Base-by-base conservation (phyloP, 2,329 filamentous ascomycete genomes). In the Fusarium torulosum region DNA sequence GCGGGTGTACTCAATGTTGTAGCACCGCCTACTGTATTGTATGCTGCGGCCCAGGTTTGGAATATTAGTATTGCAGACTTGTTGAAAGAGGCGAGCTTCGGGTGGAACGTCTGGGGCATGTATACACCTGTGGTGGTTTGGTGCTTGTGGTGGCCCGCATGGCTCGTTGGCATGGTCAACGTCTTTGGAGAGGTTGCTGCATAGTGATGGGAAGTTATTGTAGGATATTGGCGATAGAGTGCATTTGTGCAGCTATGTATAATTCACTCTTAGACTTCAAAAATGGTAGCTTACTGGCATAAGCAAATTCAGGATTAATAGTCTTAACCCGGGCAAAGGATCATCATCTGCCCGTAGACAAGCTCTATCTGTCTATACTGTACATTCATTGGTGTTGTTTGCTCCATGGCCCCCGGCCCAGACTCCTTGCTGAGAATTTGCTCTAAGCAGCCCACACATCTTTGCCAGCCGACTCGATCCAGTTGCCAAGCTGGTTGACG, bases 71-170 rank as follows among this genome's bases (percentile, higher is more conserved):
- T 94, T 2, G 82, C 82, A 42, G 79, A 86, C 3, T 83, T 96
- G 4, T 79, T 97, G 51, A 84, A 84, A 27, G 85, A 91, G 75
- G 92, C 93, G 2, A 92, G 91, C 7, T 94, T 96, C 76, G 94
- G 92, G 0, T 97, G 94, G 94, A 87, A 93, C 74, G 89, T 97
- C 14, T 94, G 91, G 88, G 93, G 93, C 2, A 88, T 96, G 85
- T 96, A 94, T 82, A 96, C 94, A 2, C 90, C 92, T 61, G 88
- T 97, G 19, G 88, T 96, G 13, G 86, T 97, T n/a, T 97, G 94
- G 92, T 91, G 93, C 76, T 89, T 97, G 42, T 97, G 94, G 94
- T 96, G 93, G 91, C 94, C 94, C 1, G 93, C 93, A 9, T 97
- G 94, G 94, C 78, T 96, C 37, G 86, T 89, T 8, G 91, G 86